Base-by-base conservation (phyloP, 257 asterid genomes). In the Capsicum chinense region DNA sequence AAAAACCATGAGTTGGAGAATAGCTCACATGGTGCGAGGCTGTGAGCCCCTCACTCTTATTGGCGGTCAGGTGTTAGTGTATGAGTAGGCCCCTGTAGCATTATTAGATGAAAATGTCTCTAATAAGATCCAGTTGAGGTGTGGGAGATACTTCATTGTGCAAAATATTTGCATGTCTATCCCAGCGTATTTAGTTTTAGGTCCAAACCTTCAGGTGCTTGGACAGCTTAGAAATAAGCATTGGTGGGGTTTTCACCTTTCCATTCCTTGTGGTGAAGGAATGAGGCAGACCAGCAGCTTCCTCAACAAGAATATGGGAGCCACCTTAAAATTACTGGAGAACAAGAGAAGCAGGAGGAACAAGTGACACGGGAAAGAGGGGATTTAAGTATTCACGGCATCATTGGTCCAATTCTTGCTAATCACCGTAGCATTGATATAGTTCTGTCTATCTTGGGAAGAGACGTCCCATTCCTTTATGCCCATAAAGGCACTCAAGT, bases 321-420 rank as follows among this genome's bases (percentile, higher is more conserved):
- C 81, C 47, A 74, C n/a, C 81, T 74, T 62, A 74, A 74, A 74
- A 21, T 50, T 74, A 7, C 62, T 21, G 47, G 47, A 74, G 62
- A 74, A 21, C 50, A 21, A 50, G 21, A 74, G 81, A 74, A 74
- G 52, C 21, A 13, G 56, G 44, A 44, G 47, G 62, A 74, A 13
- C 81, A 21, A 50, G 47, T 1, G 81, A 74, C 56, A 39, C 3
- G 6, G 14, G 47, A 21, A 52, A 74, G 17, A 50, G 47, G 19
- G 44, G 62, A 74, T 21, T 37, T 50, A 74, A 12, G 44, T 15
- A 50, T 74, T 74, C 10, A 56, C 62, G 9, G 80, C 12, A 50
- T 19, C 60, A 21, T 50, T 50, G 19, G 62, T 74, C 62, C 21
- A 14, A 21, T 74, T 50, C 44, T 74, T 50, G 44, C 42, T 52